Evolutionary conservation across 1,139 yeast genomes (phyloP), one percentile per base, ranked within the genome.

Genomic region (Maudiozyma humilis): DNA sequence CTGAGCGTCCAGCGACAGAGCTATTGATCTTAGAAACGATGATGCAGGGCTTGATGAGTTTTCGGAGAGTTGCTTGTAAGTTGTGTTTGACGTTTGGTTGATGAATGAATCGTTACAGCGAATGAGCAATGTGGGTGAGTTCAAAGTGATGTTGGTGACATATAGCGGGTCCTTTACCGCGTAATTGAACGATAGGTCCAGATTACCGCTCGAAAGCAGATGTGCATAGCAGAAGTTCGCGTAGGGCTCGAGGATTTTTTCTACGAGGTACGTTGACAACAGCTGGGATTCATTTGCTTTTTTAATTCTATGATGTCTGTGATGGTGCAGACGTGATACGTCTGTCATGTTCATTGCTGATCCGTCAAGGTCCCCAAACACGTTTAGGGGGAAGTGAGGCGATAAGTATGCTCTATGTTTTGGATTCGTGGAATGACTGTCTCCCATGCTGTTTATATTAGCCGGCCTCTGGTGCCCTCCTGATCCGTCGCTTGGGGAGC

Each of bases 191-290:
- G 18, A 25, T 17, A 49, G 25, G 15, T 43, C 42, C 15, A 53
- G 29, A 32, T 43, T 45, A 0, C 57, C 57, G 39, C 50, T 49
- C 16, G 45, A 47, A 14, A 54, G 20, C 6, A 50, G 32, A 32
- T 47, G 42, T 6, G 50, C 51, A n/a, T 41, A 31, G 30, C 57
- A 54, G 20, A 31, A 30, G 31, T 49, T 42, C 12, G 32, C 31
- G 37, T 44, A 46, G 13, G 46, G 47, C n/a, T 32, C 34, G 20
- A 48, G 30, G 1, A 54, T 29, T 4, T 35, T 36, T 3, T 44
- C 41, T 15, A 37, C 30, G 13, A 54, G 33, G 13, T 50, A 20
- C 12, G 40, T 36, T 4, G 53, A 51, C 13, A 54, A 42, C n/a
- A 32, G 25, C 3, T 3, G 23, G 3, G 35, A 13, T 4, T 18